Conservation (phyloP, 176 grass and related monocot species). For the Phoenix dactylifera region DNA sequence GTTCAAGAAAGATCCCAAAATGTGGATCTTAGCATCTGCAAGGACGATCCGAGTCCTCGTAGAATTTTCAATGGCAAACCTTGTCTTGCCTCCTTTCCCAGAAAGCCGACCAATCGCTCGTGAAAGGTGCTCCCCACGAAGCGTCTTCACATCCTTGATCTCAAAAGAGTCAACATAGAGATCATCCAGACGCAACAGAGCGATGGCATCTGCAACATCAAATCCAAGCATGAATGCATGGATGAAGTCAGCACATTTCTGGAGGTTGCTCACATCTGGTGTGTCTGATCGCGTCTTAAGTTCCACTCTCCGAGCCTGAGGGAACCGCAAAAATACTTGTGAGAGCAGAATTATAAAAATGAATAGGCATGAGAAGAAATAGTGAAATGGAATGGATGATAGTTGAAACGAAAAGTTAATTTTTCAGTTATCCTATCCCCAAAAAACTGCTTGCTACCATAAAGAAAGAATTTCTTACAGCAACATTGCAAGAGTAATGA, state of each 20-base stretch:
- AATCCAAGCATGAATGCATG: constrained; percentile 95
- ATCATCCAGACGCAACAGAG: constrained; percentile 70
- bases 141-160: constrained; percentile 95
- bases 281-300: constrained; percentile 75
- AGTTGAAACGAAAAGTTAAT: too few species aligned
- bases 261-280: constrained; percentile 82
- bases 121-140: constrained; percentile 80
- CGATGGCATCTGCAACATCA: constrained; percentile 53
- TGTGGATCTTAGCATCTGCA: constrained; percentile 83
- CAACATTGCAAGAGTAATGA: too few species aligned
- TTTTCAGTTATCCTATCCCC: too few species aligned
- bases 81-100: constrained; percentile 90
- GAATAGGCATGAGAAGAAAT: too few species aligned
- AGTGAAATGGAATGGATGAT: too few species aligned
- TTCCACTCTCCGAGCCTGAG: constrained; percentile 71
- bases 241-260: constrained; percentile 69
- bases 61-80: constrained; percentile 84
- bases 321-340: neutral
- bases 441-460: too few species aligned
- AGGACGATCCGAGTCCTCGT: constrained; percentile 86
- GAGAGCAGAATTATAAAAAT: neutral
- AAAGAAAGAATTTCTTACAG: too few species aligned
- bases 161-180: constrained; percentile 87
- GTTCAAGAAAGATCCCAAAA: constrained; percentile 89
- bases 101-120: constrained; percentile 77